phyloP scores from a whole-genome alignment of 306 rosid species.

The Lablab purpureus region DNA sequence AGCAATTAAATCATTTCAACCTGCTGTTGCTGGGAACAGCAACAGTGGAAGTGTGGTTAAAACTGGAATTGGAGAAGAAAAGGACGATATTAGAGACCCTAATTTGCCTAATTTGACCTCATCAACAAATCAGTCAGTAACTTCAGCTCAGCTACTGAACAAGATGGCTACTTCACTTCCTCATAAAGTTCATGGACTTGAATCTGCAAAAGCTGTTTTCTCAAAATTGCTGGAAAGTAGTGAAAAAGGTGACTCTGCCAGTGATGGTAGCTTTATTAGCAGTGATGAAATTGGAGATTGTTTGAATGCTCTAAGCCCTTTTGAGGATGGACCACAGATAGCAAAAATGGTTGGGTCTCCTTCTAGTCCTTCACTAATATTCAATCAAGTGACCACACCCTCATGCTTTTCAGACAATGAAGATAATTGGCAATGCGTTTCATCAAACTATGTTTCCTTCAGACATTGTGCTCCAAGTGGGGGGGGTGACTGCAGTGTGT shows the following conservation, averaged over 20 bases:
- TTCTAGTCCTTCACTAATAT: neutral
- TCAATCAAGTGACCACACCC: constrained; percentile 19
- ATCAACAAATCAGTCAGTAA: neutral
- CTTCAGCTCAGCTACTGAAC: constrained; percentile 36
- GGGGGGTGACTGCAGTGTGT: neutral
- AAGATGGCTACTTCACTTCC: constrained; percentile 41
- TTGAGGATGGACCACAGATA: constrained; percentile 18
- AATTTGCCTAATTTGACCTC: neutral
- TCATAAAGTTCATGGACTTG: constrained; percentile 1
- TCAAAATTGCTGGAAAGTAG: neutral
- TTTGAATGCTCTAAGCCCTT: neutral
- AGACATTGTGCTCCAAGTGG: neutral
- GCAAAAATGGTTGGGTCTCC: neutral
- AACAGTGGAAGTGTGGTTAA: neutral
- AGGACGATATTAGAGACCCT: neutral
- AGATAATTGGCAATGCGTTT: constrained; percentile 33
- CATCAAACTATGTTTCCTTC: constrained; percentile 18
- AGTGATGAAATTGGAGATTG: constrained; percentile 19
- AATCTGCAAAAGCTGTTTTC: constrained; percentile 24
- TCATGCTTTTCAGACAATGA: constrained; percentile 25
- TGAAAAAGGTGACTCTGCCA: constrained; percentile 1
- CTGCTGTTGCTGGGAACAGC: neutral
- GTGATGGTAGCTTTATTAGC: constrained; percentile 13
- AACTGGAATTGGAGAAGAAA: neutral
- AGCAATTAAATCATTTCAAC: constrained; percentile 2